Evolutionary conservation across 148 eudicot genomes (phyloP), one percentile per base, ranked within the genome.

Genomic region (Amaranthus palmeri): DNA sequence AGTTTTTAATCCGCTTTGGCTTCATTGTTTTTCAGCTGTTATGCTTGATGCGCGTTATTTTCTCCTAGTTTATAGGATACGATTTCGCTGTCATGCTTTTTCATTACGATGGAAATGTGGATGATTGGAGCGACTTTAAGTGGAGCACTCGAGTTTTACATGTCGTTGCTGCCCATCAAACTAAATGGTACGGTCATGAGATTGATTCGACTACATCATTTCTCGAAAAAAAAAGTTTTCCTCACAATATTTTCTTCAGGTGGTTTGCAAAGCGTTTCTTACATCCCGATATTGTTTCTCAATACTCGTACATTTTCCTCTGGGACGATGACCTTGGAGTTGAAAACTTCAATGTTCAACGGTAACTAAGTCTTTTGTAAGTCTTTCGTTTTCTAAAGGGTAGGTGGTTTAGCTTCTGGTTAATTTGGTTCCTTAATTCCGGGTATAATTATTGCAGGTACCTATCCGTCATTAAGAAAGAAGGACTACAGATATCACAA

Each of bases 321-420:
- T 88, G 93, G 93, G 93, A 88, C 70, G 90, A 86, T 80, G 93
- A 85, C 77, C 88, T 88, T 67, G 93, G 87, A 62, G 90, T 88
- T 67, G 84, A 86, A 61, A 67, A 85, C 76, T 88, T 88, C 62
- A 74, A 80, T 73, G 84, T 79, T 61, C 83, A 73, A 73, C 80
- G 90, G 90, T 88, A 79, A 47, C 40, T 8, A 55, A 61, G 41
- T 65, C 5, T 61, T 18, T 12, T 51, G 17, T 18, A 17, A 70
- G 56, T 53, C 15, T 54, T 18, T 70, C 41, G 43, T 4, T 47
- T 56, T n/a, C 41, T 64, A 57, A 44, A 8, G 6, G 36, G 15
- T 6, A 57, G 10, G 47, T 65, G 65, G 25, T 59, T 68, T 54
- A 61, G 52, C 42, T 49, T 61, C 72, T 25, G 36, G 36, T 25